Base-by-base conservation (phyloP, 2,329 filamentous ascomycete species). In the Diaporthe sp. region DNA sequence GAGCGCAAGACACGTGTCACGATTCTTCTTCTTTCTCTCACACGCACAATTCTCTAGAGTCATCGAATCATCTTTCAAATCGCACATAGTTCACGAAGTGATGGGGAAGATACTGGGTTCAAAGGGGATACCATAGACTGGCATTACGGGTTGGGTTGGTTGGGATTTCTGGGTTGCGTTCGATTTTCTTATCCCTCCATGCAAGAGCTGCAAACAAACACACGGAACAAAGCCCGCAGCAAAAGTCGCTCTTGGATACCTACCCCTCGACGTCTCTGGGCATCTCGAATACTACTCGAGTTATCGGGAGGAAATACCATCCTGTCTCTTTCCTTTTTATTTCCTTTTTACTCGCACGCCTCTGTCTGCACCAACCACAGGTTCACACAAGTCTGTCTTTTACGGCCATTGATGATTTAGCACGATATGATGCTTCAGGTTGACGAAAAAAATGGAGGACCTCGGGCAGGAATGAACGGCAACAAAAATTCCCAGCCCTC, bases 361-460 rank as follows among this genome's bases (percentile, higher is more conserved):
- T 51, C 13, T 28, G n/a, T 61, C 28, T 61, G 13, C 60, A 37
- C 19, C 37, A 62, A 61, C 37, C 9, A 44, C 15, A 31, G 25
- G 34, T 73, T 71, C 37, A 19, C 37, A 19, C 68, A 62, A 71
- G 68, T 75, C 46, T 76, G 68, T 75, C 61, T 34, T 71, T 73
- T 65, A 67, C 39, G 72, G 70, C 55, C 31, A 46, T 68, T 75
- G 67, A 76, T 72, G 72, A 72, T 49, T 46, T 70, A 68, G 61
- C 65, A 74, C 51, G 58, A 72, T 53, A 72, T 71, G 75, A 75
- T 71, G 58, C 71, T 65, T 55, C 39, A 39, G 71, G 60, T 72
- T 72, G 60, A 76, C 60, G 75, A 75, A 73, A 61, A 61, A 49
- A 49, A 60, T 22, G 39, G 67, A 39, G 49, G 17, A 22, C 31